phyloP scores from a whole-genome alignment of 139 green algal genomes.

The Volvox reticuliferus region DNA sequence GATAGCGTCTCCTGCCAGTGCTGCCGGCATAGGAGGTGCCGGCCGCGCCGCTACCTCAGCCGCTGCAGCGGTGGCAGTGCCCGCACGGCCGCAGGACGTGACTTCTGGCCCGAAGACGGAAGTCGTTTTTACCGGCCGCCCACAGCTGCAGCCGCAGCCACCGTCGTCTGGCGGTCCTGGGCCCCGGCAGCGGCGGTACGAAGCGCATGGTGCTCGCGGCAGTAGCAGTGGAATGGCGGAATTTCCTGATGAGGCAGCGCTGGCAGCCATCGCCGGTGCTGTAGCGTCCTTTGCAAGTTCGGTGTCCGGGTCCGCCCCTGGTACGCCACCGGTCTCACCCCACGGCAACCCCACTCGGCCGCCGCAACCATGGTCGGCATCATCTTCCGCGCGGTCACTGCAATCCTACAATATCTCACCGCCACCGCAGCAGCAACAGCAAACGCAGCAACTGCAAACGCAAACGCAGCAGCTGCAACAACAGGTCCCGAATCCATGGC shows the following conservation, averaged over 20 bases:
- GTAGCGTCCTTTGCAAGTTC: not conserved
- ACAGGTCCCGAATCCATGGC: not conserved
- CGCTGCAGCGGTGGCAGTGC: not conserved
- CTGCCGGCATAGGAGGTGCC: not conserved
- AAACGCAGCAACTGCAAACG: not conserved
- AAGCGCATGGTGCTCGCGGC: not conserved
- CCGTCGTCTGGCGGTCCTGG: not conserved
- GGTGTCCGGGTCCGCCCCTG: not conserved
- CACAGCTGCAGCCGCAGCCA: not conserved
- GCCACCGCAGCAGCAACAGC: not conserved
- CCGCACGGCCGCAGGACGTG: not conserved
- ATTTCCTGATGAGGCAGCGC: not conserved
- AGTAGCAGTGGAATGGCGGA: constrained; percentile 17
- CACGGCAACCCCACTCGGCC: not conserved
- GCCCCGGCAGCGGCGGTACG: not conserved
- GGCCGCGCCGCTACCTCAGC: not conserved
- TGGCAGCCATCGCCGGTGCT: not conserved
- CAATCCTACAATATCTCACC: not conserved
- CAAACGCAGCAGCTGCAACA: not conserved
- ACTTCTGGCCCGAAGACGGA: not conserved
- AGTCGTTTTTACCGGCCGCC: not conserved
- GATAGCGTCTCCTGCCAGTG: no score
- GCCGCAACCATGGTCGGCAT: not conserved
- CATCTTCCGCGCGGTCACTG: not conserved
- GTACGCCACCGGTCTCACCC: constrained; percentile 2